Percentiles rank a stretch among this genome's conserved stretches.
These are phyloP conservation scores for Chaetoceros muelleri DNA, from an alignment of 108 stramenopile genomes.

Conservation along the genomic window DNA sequence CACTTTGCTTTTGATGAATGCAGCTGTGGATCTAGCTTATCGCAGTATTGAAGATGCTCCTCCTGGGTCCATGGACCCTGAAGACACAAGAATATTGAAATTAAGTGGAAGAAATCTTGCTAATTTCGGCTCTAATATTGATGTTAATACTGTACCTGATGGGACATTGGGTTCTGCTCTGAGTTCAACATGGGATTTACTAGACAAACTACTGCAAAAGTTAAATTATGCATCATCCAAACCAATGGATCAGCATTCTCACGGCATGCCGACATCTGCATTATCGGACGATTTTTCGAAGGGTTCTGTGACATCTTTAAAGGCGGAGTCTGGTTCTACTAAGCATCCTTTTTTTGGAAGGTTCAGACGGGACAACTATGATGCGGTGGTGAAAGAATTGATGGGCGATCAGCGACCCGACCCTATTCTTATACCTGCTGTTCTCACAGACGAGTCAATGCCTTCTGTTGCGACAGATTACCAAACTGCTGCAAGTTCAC, in stretches of 20 bases:
- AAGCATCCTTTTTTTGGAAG: conserved; percentile 88
- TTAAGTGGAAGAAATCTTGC: conserved; percentile 77
- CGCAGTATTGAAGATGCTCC: conserved; percentile 60
- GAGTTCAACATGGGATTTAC: conserved; percentile 71
- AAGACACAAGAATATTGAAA: conserved; percentile 80
- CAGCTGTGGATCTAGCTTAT: conserved; percentile 78
- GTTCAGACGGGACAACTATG: conserved; percentile 85
- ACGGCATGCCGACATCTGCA: conserved; percentile 39
- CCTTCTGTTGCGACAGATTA: conserved; percentile 83
- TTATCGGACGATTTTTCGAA: conserved; percentile 55
- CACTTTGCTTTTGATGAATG: conserved; percentile 64
- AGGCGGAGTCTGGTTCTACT: conserved; percentile 62
- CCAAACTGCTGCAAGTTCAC: conserved; percentile 74
- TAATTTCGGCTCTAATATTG: conserved; percentile 70
- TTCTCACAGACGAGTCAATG: conserved; percentile 83
- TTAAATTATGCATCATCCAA: conserved; percentile 69
- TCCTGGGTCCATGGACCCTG: conserved; percentile 77
- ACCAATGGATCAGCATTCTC: conserved; percentile 68
- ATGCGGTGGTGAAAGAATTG: conserved; percentile 75
- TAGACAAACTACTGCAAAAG: conserved; percentile 67
- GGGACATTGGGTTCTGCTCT: conserved; percentile 54
- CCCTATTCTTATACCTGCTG: conserved; percentile 92
- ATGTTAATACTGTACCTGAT: conserved; percentile 50
- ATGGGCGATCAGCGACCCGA: conserved; percentile 85
- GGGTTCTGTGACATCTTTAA: conserved; percentile 51